A percentile compares a stretch with the other conserved stretches of the same genome.
phyloP scores from a whole-genome alignment of 108 stramenopile genomes.

The Pinguiococcus pyrenoidosus region DNA sequence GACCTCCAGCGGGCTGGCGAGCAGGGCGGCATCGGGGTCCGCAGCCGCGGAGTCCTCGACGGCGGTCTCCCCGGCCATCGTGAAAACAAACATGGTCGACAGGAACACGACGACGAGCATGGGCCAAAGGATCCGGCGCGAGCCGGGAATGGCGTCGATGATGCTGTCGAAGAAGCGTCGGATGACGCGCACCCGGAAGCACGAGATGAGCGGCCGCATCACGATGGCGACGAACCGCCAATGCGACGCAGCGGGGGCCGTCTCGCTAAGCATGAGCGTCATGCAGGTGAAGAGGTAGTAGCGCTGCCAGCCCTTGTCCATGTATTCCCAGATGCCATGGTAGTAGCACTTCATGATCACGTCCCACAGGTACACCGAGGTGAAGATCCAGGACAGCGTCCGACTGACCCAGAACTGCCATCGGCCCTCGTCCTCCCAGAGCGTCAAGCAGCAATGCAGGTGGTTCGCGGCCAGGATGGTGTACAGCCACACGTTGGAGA shows the following conservation, averaged over 20 bases:
- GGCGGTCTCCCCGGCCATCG: conserved; percentile 7
- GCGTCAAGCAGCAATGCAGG: conserved; percentile 7
- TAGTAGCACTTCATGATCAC: conserved; percentile 19
- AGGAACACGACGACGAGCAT: conserved; percentile 13
- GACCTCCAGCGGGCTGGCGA: neutral
- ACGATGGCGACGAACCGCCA: conserved; percentile 11
- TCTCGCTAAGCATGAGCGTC: too few relatives aligned
- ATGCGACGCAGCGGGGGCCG: neutral
- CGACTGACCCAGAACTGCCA: too few relatives aligned
- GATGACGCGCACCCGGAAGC: conserved; percentile 5
- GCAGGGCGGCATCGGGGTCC: neutral
- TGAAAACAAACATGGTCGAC: conserved; percentile 16
- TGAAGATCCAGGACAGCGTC: conserved; percentile 3
- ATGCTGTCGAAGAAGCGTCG: conserved; percentile 15
- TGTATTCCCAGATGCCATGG: conserved; percentile 20
- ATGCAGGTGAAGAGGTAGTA: too few relatives aligned
- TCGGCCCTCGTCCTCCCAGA: neutral
- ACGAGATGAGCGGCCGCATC: conserved; percentile 10
- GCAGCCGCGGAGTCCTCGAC: conserved; percentile 15
- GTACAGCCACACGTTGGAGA: conserved; percentile 13
- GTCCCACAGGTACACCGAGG: conserved; percentile 17
- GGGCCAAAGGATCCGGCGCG: conserved; percentile 2
- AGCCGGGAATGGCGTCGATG: conserved; percentile 5
- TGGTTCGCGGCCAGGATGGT: conserved; percentile 6
- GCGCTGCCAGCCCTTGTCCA: conserved; percentile 22